Evolutionary conservation across 2,329 filamentous ascomycete genomes (phyloP).

Genomic region (Fusarium cyanostomum): DNA sequence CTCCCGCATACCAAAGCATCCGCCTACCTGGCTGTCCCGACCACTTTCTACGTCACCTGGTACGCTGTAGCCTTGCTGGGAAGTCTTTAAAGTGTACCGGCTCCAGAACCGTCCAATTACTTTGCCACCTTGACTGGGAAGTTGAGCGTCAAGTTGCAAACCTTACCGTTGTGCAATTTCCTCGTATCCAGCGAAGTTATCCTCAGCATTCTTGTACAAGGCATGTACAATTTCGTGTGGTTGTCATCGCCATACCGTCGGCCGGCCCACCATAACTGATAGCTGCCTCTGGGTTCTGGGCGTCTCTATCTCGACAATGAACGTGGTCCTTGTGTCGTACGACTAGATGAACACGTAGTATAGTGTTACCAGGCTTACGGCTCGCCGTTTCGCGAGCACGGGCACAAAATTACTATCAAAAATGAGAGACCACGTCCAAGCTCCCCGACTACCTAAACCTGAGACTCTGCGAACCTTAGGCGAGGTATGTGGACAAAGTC

Average conservation of each 20-base stretch:
- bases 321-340: conserved; percentile 27
- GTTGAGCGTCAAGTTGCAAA: not conserved
- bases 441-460: conserved; percentile 23
- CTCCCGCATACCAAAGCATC: conserved; percentile 31
- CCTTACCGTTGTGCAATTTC: conserved; percentile 1
- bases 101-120: not conserved
- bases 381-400: conserved; percentile 31
- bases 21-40: conserved; percentile 21
- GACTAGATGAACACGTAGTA: conserved; percentile 34
- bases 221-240: conserved; percentile 7
- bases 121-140: conserved; percentile 1
- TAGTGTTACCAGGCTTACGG: conserved; percentile 23
- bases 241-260: not conserved
- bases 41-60: conserved; percentile 16
- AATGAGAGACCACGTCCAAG: conserved; percentile 40
- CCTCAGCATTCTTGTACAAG: conserved; percentile 8
- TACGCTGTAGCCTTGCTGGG: conserved; percentile 13
- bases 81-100: conserved; percentile 3
- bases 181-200: not conserved
- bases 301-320: conserved; percentile 17
- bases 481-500: conserved; percentile 27
- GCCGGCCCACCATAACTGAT: conserved; percentile 13
- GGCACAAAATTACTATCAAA: conserved; percentile 33
- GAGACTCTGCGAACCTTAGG: conserved; percentile 21
- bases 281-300: conserved; percentile 15